Evolutionary conservation across 495 filamentous ascomycete genomes (phyloP).

Genomic region (Clavariopsis aquatica): DNA sequence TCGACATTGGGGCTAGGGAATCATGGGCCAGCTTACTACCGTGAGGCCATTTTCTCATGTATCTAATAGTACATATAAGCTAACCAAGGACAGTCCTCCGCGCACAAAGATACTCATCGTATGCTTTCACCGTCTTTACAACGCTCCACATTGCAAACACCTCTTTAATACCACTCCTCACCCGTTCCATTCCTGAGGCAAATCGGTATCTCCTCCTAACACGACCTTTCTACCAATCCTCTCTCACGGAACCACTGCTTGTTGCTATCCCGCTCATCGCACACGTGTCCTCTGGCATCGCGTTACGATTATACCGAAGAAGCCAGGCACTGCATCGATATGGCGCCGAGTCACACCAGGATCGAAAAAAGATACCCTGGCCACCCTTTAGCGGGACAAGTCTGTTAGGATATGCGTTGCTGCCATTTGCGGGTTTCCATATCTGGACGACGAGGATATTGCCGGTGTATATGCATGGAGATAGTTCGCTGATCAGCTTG

Average conservation of each 20-base stretch:
- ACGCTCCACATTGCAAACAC: slow-evolving; percentile 75
- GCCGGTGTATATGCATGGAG: slow-evolving; percentile 74
- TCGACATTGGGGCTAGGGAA: slow-evolving; percentile 43
- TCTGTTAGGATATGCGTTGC: slow-evolving; percentile 64
- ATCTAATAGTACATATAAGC: neutral
- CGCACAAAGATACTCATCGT: slow-evolving; percentile 83
- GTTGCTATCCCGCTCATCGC: slow-evolving; percentile 58
- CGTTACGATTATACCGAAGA: slow-evolving; percentile 72
- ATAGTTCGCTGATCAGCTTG: slow-evolving; percentile 76
- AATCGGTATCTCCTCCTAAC: slow-evolving; percentile 64
- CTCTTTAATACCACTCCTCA: slow-evolving; percentile 60
- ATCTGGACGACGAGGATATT: slow-evolving; percentile 68
- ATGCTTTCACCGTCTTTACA: slow-evolving; percentile 78
- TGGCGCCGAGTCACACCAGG: slow-evolving; percentile 57
- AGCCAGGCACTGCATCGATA: slow-evolving; percentile 67
- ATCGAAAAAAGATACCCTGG: slow-evolving; percentile 57
- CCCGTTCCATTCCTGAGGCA: slow-evolving; percentile 54
- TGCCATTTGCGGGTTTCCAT: slow-evolving; percentile 67
- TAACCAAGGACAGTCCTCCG: slow-evolving; percentile 61
- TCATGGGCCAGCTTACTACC: slow-evolving; percentile 44
- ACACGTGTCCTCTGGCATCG: slow-evolving; percentile 66
- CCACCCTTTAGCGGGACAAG: slow-evolving; percentile 67
- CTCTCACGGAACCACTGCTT: slow-evolving; percentile 64
- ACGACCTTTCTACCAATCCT: slow-evolving; percentile 76
- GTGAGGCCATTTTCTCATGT: slow-evolving; percentile 23